These are phyloP conservation scores for Lepiota venenata DNA, from an alignment of 768 basidiomycete species.

Conservation along the genomic window DNA sequence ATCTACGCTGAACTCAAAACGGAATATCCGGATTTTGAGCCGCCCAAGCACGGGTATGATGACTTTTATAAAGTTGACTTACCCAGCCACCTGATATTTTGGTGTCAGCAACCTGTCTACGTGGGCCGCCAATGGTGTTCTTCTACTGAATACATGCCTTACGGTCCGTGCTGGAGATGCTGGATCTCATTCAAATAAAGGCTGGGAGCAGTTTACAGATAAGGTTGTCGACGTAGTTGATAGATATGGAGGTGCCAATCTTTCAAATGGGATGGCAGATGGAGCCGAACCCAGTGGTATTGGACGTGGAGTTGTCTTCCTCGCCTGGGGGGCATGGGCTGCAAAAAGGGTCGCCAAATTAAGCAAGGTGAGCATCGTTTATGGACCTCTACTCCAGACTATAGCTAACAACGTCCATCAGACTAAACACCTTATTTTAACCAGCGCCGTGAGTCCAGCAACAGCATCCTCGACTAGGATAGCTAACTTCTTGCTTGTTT, in stretches of 20 bases:
- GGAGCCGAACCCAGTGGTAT: constrained; percentile 36
- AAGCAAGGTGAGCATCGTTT: constrained; percentile 49
- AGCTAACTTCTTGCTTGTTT: constrained; percentile 20
- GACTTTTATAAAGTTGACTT: constrained; percentile 1
- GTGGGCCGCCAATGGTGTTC: constrained; percentile 85
- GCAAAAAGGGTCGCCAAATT: constrained; percentile 78
- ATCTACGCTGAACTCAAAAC: constrained; percentile 86
- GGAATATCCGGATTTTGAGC: constrained; percentile 76
- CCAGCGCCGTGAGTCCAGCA: constrained; percentile 57
- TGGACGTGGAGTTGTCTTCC: constrained; percentile 71
- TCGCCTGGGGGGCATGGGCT: constrained; percentile 91
- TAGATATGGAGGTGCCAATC: constrained; percentile 71
- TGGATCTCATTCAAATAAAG: constrained; percentile 79
- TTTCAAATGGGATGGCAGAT: constrained; percentile 28
- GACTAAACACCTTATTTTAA: constrained; percentile 80
- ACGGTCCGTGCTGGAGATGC: constrained; percentile 78
- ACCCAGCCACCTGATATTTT: constrained; percentile 2
- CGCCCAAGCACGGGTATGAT: constrained; percentile 81
- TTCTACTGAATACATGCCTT: constrained; percentile 90
- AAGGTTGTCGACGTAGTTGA: constrained; percentile 73
- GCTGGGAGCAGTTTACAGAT: constrained; percentile 92
- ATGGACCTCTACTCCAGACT: neutral
- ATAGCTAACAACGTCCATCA: constrained; percentile 23
- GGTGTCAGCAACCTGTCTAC: constrained; percentile 63
- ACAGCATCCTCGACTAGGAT: constrained; percentile 8